Conservation (phyloP, 371 early-diverging fungal species). For the Rhizomucor pusillus region DNA sequence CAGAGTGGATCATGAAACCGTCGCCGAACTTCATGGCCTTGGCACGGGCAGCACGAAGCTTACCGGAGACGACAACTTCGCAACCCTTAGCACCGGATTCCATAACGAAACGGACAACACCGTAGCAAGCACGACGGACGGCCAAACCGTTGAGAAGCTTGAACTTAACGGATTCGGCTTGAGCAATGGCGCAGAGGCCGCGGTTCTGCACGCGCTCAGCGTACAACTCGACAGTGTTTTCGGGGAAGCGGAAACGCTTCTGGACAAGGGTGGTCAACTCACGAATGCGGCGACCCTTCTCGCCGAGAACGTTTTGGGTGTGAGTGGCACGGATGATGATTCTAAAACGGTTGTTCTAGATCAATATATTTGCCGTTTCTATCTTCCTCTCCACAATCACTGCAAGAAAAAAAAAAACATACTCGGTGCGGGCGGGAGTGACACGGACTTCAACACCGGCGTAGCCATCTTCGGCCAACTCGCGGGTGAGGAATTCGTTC, state of each 20-base stretch:
- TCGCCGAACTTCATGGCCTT: constrained; percentile 99
- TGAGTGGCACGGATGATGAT: constrained; percentile 99
- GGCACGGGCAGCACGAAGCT: constrained; percentile 99
- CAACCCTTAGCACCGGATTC: constrained; percentile 99
- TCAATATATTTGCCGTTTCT: neutral
- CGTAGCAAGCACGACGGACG: constrained; percentile 98
- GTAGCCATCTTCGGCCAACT: constrained; percentile 88
- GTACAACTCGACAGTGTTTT: constrained; percentile 96
- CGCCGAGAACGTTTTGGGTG: constrained; percentile 98
- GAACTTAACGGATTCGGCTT: constrained; percentile 98
- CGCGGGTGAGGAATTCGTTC: constrained; percentile 97
- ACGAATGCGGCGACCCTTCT: constrained; percentile 98
- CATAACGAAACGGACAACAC: constrained; percentile 98
- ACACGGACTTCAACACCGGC: constrained; percentile 99
- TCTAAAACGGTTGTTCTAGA: constrained; percentile 11
- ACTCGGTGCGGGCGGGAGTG: constrained; percentile 97
- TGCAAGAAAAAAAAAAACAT: constrained; percentile 13
- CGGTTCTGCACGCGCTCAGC: constrained; percentile 98
- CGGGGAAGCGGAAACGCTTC: constrained; percentile 99
- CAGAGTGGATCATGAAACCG: constrained; percentile 99
- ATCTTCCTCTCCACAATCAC: neutral
- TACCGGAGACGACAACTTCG: constrained; percentile 98
- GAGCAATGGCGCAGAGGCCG: constrained; percentile 99
- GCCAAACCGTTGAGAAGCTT: constrained; percentile 97
- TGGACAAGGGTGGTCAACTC: constrained; percentile 98